Evolutionary conservation across 495 filamentous ascomycete genomes (phyloP), one percentile per base, ranked within the genome.

Genomic region (Aspergillus bertholletiae): DNA sequence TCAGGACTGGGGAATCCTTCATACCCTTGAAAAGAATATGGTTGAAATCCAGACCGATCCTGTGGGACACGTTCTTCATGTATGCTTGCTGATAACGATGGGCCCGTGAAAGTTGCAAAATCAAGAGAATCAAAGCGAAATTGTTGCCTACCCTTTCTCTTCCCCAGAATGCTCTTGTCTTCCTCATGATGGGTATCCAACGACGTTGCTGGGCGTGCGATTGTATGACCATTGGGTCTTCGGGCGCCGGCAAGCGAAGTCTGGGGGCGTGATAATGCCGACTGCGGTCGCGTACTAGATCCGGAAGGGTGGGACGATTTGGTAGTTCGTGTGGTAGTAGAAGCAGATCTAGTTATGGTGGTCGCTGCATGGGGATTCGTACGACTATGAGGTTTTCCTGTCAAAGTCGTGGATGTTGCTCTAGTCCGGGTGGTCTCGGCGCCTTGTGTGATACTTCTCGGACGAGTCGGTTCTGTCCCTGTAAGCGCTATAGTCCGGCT

Each of bases 131-230:
- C 59, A 65, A 61, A 65, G 56, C 54, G 58, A 55, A 52, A 61
- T 51, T 41, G 39, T 54, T 30, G 73, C 83, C 66, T 91, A 92
- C 89, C 89, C 80, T 90, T 88, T 67, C 80, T 70, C 72, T 85
- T 82, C 58, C 79, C 77, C 35, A 77, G 60, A 5, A 74, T 66
- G 56, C 72, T 71, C 37, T 71, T 55, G 67, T 74, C 75, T 65
- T 74, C 76, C 63, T 74, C 74, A 20, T 66, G 60, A 54, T 83
- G 78, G 57, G 75, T 78, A 49, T 83, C 83, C 66, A 86, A 76
- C 15, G 84, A 77, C 12, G 82, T 88, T 2, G 80, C 78, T 8
- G 87, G 82, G 53, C 87, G 79, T 20, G 74, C 58, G 17, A 68
- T 70, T 57, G 78, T 61, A 53, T 74, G 62, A 63, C 74, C 72